phyloP scores from a whole-genome alignment of 1,139 yeast species.

The Scheffersomyces stambukii region DNA sequence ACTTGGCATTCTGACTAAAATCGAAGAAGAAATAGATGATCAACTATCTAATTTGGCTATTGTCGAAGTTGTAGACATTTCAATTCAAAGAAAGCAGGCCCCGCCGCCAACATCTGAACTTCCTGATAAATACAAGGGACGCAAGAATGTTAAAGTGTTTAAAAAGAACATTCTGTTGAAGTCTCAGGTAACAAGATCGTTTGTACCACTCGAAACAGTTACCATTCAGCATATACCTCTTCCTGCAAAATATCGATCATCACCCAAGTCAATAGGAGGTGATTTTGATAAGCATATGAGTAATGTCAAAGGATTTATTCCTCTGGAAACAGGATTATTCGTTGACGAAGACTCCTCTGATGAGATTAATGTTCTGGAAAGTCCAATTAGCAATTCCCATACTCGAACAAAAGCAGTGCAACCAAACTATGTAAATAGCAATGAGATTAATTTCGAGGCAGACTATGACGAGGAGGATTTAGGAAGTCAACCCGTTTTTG shows the following conservation, averaged over 20 bases:
- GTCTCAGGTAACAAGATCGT: conserved; percentile 21
- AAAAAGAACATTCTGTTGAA: conserved; percentile 21
- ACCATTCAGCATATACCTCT: conserved; percentile 11
- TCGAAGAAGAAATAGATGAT: conserved; percentile 11
- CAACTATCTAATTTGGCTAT: conserved; percentile 24
- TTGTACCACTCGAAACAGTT: conserved; percentile 20
- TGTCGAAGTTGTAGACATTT: conserved; percentile 31
- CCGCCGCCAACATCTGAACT: conserved; percentile 1
- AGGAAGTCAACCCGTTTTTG: conserved; percentile 36
- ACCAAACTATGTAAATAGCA: too few relatives aligned
- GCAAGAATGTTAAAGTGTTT: conserved; percentile 38
- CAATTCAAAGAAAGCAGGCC: conserved; percentile 11
- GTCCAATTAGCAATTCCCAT: conserved; percentile 1
- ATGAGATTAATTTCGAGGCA: conserved; percentile 12
- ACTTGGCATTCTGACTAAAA: conserved; percentile 20
- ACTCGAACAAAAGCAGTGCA: background rate
- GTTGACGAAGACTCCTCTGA: conserved; percentile 22
- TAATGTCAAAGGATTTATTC: conserved; percentile 17
- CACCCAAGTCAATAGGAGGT: conserved; percentile 11
- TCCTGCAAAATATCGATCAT: background rate
- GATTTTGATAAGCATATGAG: conserved; percentile 27
- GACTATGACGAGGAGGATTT: conserved; percentile 32
- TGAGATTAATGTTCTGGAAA: conserved; percentile 8
- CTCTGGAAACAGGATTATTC: conserved; percentile 14
- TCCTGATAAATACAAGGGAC: conserved; percentile 14